phyloP scores from a whole-genome alignment of 2,329 filamentous ascomycete species.

The Magnaporthiopsis poae region DNA sequence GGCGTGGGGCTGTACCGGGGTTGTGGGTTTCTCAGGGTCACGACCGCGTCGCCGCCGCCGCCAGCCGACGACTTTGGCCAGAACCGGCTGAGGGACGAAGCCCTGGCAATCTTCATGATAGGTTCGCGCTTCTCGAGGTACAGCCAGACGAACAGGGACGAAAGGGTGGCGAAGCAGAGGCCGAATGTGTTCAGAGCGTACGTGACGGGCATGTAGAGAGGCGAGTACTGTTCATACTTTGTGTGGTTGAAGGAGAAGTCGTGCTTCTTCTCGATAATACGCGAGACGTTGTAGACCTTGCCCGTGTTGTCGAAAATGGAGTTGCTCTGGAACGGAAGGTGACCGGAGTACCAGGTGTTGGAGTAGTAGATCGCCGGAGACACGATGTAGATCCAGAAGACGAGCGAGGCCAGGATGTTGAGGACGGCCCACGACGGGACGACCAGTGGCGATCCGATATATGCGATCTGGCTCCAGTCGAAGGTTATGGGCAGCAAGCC shows the following conservation, averaged over 20 bases:
- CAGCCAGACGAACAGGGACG: conserved; percentile 23
- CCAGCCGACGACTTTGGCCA: not conserved
- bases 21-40: not conserved
- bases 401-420: conserved; percentile 37
- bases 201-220: conserved; percentile 37
- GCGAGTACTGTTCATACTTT: conserved; percentile 43
- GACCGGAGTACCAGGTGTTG: conserved; percentile 40
- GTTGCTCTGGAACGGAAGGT: conserved; percentile 42
- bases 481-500: conserved; percentile 55
- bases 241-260: conserved; percentile 33
- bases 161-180: conserved; percentile 41
- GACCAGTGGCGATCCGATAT: conserved; percentile 33
- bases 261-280: conserved; percentile 33
- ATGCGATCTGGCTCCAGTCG: conserved; percentile 54
- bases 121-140: conserved; percentile 36
- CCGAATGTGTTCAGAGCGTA: conserved; percentile 40
- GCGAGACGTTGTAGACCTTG: conserved; percentile 35
- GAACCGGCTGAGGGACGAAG: not conserved
- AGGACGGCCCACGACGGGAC: conserved; percentile 35
- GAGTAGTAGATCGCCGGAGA: conserved; percentile 36
- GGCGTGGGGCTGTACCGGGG: conserved; percentile 16
- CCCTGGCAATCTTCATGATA: not conserved
- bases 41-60: too few species aligned
- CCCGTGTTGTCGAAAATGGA: conserved; percentile 45
- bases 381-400: conserved; percentile 37